Evolutionary conservation across 2,329 filamentous ascomycete species (phyloP), one percentile per base, ranked within the genome.

Genomic region (Zopfia rhizophila): DNA sequence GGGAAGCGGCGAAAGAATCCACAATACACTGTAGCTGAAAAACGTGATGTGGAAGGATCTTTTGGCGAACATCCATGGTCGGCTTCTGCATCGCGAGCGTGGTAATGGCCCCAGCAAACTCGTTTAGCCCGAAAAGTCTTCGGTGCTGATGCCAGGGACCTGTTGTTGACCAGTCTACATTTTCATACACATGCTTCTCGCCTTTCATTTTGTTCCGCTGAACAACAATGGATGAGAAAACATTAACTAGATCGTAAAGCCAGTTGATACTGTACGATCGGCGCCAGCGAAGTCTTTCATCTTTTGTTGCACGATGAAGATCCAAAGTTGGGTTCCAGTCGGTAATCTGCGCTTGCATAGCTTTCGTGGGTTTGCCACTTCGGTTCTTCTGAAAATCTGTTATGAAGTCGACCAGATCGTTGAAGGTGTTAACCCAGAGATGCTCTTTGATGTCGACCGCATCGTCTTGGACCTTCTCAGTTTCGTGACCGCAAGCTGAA

Each of bases 21-120:
- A 81, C 70, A 23, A 82, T 78, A 45, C 73, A 77, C 48, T 81
- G 77, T 0, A 82, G 62, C 25, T 80, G 72, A 45, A 82, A 80
- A 1, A 82, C 74, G 48, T 76, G 72, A 23, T 77, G 74, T 0
- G 78, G 77, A 1, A 75, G 61, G 12, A 82, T 78, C 23, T 56
- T 74, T 0, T 59, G 43, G 5, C 68, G 63, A 25, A 80, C 44
- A 42, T 75, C 58, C 0, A 68, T 69, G 0, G 64, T 70, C 0
- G 63, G 65, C 40, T 76, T 77, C 47, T 78, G 71, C 72, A 78
- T 75, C 0, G 76, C 76, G 10, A 81, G 63, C n/a, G 58, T 39
- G 0, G 75, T 78, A 30, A 82, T 61, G 0, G 65, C 60, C 3
- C 68, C 68, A 5, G 77, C 75, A 55, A 82, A 81, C 11, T 78